Conservation (phyloP, 2,329 filamentous ascomycete genomes). For the Tolypocladium cylindrosporum region DNA sequence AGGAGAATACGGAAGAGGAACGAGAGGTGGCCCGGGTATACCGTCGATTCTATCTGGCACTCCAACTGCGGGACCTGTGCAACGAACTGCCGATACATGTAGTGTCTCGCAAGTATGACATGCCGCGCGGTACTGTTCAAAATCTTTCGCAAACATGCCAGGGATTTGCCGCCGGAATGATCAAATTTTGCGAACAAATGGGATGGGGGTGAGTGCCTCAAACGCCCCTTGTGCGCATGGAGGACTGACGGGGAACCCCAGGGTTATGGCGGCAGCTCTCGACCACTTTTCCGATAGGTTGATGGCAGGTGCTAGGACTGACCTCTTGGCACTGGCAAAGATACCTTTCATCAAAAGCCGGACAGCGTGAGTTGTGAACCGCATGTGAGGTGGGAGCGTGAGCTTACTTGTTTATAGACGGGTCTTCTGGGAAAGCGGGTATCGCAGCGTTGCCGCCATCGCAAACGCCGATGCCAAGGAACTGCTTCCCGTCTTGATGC, state of each 20-base stretch:
- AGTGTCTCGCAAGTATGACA: conserved; percentile 61
- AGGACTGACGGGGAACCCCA: conserved; percentile 16
- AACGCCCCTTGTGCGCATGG: background rate
- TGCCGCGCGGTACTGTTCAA: conserved; percentile 61
- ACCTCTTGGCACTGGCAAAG: conserved; percentile 60
- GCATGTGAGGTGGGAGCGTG: background rate
- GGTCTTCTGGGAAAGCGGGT: conserved; percentile 69
- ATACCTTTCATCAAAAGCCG: conserved; percentile 69
- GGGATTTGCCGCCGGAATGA: conserved; percentile 69
- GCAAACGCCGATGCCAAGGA: conserved; percentile 60
- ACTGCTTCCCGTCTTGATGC: conserved; percentile 61
- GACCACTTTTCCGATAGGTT: conserved; percentile 69
- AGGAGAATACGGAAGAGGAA: conserved; percentile 51
- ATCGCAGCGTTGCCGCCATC: conserved; percentile 55
- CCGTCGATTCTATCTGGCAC: conserved; percentile 61
- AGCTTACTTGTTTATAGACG: conserved; percentile 18
- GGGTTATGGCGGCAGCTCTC: conserved; percentile 59
- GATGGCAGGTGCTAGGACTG: conserved; percentile 60
- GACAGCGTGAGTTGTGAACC: conserved; percentile 45
- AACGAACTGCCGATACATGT: conserved; percentile 64
- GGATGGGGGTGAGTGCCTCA: conserved; percentile 47
- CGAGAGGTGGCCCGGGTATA: conserved; percentile 54
- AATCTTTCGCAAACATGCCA: conserved; percentile 65
- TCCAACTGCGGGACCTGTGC: conserved; percentile 70
- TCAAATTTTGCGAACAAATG: conserved; percentile 72